Evolutionary conservation across 352 stramenopile genomes (phyloP).

Genomic region (Phytophthora europaea): DNA sequence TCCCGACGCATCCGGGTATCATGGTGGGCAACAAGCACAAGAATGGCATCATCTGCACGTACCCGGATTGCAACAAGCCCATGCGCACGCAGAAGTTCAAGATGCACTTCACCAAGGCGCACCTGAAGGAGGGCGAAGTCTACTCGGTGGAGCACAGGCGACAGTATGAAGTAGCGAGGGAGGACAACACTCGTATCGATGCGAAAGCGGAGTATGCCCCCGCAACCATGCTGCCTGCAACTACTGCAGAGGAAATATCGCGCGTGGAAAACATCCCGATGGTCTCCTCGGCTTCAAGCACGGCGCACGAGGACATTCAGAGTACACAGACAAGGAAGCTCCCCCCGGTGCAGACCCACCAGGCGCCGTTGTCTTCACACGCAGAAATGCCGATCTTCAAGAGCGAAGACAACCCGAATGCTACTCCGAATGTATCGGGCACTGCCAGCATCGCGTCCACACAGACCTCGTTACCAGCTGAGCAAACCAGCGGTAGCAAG

Average conservation of each 20-base stretch:
- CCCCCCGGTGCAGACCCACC: conserved; percentile 14
- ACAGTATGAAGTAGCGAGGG: conserved; percentile 79
- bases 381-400: conserved; percentile 10
- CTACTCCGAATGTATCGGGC: not conserved
- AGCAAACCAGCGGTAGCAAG: conserved; percentile 39
- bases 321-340: conserved; percentile 20
- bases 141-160: conserved; percentile 84
- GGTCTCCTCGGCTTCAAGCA: not conserved
- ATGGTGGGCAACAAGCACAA: conserved; percentile 92
- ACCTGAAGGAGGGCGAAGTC: conserved; percentile 79
- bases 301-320: conserved; percentile 16
- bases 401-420: conserved; percentile 2
- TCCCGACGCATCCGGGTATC: not conserved
- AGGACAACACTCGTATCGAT: conserved; percentile 45
- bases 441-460: not conserved
- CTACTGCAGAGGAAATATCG: conserved; percentile 9
- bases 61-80: conserved; percentile 81
- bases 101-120: conserved; percentile 82
- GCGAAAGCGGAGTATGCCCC: conserved; percentile 21
- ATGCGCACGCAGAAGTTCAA: conserved; percentile 93
- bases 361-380: conserved; percentile 15
- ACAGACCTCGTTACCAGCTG: not conserved
- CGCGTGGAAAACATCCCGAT: conserved; percentile 7
- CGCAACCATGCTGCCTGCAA: conserved; percentile 3
- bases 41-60: conserved; percentile 89